Evolutionary conservation across 2,329 filamentous ascomycete species (phyloP).

Genomic region (Cucurbitaria berberidis): DNA sequence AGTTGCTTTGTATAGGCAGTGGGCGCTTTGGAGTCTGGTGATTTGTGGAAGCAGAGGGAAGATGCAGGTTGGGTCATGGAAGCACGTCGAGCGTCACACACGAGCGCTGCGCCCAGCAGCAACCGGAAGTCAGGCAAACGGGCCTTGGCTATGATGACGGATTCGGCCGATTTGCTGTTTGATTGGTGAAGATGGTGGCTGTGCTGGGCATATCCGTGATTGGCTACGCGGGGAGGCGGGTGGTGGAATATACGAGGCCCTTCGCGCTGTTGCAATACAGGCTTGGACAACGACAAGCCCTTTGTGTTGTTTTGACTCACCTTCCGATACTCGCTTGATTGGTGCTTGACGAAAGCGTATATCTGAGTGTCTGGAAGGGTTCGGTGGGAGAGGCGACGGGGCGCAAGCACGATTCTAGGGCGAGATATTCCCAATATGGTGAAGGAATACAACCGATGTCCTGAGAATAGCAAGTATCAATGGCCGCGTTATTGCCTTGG

Average conservation of each 20-base stretch:
- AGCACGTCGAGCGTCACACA: constrained; percentile 26
- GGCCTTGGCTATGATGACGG: constrained; percentile 15
- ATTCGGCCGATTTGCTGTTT: constrained; percentile 7
- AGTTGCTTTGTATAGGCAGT: constrained; percentile 39
- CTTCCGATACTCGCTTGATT: background rate
- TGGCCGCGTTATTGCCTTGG: background rate
- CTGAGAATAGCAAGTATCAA: background rate
- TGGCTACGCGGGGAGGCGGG: constrained; percentile 3
- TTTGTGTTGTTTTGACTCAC: background rate
- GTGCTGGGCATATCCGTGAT: constrained; percentile 9
- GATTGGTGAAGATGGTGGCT: constrained; percentile 18
- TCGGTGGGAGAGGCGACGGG: background rate
- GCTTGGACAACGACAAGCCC: too few species aligned
- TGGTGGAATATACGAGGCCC: constrained; percentile 1
- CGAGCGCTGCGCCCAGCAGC: constrained; percentile 24
- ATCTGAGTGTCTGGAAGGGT: background rate
- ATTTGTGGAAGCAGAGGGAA: constrained; percentile 23
- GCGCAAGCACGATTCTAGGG: background rate
- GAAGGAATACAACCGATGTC: too few species aligned
- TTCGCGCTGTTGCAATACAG: background rate
- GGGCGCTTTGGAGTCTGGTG: constrained; percentile 34
- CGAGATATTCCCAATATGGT: background rate
- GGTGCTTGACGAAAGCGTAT: background rate
- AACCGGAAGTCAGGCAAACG: constrained; percentile 4
- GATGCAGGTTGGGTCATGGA: constrained; percentile 27